phyloP scores from a whole-genome alignment of 495 filamentous ascomycete species.

The Penicillium tannophilum region DNA sequence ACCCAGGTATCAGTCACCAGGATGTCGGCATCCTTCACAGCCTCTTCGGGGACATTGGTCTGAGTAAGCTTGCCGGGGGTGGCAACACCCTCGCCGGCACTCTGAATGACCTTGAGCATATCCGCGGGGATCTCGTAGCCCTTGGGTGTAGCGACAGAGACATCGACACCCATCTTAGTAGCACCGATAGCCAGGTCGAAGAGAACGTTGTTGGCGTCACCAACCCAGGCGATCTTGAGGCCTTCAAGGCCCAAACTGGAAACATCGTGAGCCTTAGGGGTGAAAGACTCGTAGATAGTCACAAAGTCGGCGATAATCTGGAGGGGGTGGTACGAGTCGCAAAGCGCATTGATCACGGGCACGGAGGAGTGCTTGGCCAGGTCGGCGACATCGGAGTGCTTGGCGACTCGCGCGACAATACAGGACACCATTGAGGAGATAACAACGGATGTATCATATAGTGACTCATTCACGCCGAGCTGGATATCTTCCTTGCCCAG shows the following conservation, averaged over 20 bases:
- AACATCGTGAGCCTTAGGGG: constrained; percentile 40
- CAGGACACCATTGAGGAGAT: constrained; percentile 90
- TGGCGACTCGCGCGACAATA: constrained; percentile 85
- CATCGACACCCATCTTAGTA: constrained; percentile 80
- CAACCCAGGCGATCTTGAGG: constrained; percentile 91
- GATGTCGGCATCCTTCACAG: constrained; percentile 84
- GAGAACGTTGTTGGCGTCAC: constrained; percentile 95
- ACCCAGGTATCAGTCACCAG: constrained; percentile 97
- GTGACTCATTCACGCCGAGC: constrained; percentile 90
- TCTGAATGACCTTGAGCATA: constrained; percentile 70
- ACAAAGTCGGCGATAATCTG: constrained; percentile 92
- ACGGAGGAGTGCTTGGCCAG: constrained; percentile 80
- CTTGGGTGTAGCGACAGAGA: constrained; percentile 82
- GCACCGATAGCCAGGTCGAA: constrained; percentile 88
- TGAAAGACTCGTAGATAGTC: constrained; percentile 80
- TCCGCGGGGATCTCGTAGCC: constrained; percentile 74
- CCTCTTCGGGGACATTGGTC: constrained; percentile 81
- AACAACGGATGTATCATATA: constrained; percentile 85
- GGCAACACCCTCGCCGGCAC: constrained; percentile 56
- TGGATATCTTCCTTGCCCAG: constrained; percentile 94
- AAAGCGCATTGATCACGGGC: constrained; percentile 93
- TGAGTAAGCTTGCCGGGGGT: constrained; percentile 68
- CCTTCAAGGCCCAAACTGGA: constrained; percentile 71
- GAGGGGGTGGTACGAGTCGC: constrained; percentile 84
- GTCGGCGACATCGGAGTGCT: constrained; percentile 77